Evolutionary conservation across 176 grass and related monocot genomes (phyloP), one percentile per base, ranked within the genome.

Genomic region (Areca catechu): DNA sequence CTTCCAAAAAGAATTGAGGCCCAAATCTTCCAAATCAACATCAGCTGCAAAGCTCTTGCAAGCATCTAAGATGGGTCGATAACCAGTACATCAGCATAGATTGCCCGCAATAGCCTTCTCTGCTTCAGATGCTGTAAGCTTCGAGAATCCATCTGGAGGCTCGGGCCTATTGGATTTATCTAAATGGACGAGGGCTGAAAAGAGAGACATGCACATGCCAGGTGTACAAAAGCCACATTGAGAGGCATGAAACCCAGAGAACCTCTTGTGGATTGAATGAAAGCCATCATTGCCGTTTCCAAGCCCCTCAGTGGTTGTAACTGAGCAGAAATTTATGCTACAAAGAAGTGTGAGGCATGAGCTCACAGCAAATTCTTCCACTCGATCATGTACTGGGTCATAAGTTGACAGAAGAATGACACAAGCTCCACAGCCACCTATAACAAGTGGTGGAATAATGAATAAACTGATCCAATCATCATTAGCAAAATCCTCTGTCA

Each of bases 221-320:
- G 90, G 86, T 24, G 90, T 86, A 69, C 90, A 95, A 79, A 84
- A 95, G 5, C 90, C 90, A 51, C 90, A 95, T 72, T 95, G 90
- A 5, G 86, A 82, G 16, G 86, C 86, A 79, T 95, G 91, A 79
- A 95, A 95, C 1, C 91, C 91, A 12, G 83, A 68, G 62, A 95
- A 19, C 15, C 86, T 71, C 59, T 56, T 54, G 68, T 95, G 91
- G 60, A 95, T 74, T 7, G 79, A 60, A 67, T 95, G 90, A 67
- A 83, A 74, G 16, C 76, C 79, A 37, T 66, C 53, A 57, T 70
- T 68, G 51, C 23, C 62, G 20, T 62, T 83, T 61, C 73, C 63
- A 27, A 95, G 82, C 5, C 83, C 90, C 71, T 95, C 86, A 19
- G 86, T 81, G 50, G 85, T 95, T 48, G 73, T 95, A 47, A 90